phyloP scores from a whole-genome alignment of 441 rosid species.

The Adansonia madagascariensis region DNA sequence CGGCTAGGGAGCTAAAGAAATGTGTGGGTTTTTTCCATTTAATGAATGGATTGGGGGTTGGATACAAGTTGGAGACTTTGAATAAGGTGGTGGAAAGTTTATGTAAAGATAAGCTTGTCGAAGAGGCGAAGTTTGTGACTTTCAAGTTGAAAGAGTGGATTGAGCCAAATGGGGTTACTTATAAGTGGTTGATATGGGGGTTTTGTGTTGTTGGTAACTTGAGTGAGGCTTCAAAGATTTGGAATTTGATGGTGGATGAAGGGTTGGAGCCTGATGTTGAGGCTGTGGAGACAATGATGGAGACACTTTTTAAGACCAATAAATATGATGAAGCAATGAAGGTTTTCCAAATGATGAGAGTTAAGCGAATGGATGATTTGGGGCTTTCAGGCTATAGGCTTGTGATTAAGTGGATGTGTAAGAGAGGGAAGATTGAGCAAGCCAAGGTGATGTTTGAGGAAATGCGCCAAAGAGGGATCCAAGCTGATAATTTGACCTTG shows the following conservation, averaged over 20 bases:
- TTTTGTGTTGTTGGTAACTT: conserved; percentile 68
- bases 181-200: conserved; percentile 62
- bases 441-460: conserved; percentile 61
- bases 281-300: conserved; percentile 64
- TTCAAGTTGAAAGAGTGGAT: conserved; percentile 58
- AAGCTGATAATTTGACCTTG: conserved; percentile 49
- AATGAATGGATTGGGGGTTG: conserved; percentile 61
- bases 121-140: conserved; percentile 66
- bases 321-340: conserved; percentile 67
- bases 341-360: conserved; percentile 57
- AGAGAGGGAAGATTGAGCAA: conserved; percentile 53
- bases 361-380: conserved; percentile 49
- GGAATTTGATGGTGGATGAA: conserved; percentile 84
- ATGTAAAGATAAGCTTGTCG: conserved; percentile 53
- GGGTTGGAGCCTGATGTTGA: conserved; percentile 53
- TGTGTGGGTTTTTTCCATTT: conserved; percentile 61
- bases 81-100: conserved; percentile 58
- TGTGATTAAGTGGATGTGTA: conserved; percentile 73
- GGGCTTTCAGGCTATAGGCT: conserved; percentile 68
- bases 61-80: conserved; percentile 48
- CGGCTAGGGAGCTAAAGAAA: conserved; percentile 70
- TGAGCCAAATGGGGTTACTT: conserved; percentile 55
- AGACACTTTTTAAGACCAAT: conserved; percentile 64
- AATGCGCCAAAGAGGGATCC: conserved; percentile 64
- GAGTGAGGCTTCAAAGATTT: conserved; percentile 71